Evolutionary conservation across 2,329 filamentous ascomycete species (phyloP).

Genomic region (Fusarium graminum): DNA sequence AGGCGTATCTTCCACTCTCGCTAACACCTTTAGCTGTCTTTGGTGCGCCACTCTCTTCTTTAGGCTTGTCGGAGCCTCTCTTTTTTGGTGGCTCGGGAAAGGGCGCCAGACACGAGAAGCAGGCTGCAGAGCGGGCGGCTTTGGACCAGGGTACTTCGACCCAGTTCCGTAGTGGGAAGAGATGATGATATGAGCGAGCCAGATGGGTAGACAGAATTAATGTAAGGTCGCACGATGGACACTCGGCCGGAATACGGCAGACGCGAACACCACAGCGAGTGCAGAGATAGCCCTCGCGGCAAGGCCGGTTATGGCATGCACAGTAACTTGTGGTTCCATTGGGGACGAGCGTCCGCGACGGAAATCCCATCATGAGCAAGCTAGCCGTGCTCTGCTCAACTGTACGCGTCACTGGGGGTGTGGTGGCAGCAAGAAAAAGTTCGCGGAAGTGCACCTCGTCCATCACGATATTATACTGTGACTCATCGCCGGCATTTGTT

Average conservation of each 20-base stretch:
- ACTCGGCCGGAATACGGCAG: constrained; percentile 89
- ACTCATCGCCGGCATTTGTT: constrained; percentile 84
- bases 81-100: constrained; percentile 70
- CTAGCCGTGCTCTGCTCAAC: constrained; percentile 69
- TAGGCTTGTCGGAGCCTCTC: constrained; percentile 40
- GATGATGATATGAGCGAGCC: constrained; percentile 91
- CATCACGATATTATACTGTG: constrained; percentile 84
- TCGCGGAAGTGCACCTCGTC: constrained; percentile 84
- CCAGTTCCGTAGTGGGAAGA: constrained; percentile 93
- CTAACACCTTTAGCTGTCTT: constrained; percentile 73
- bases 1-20: constrained; percentile 90
- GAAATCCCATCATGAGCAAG: constrained; percentile 98
- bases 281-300: constrained; percentile 88
- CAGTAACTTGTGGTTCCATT: constrained; percentile 78
- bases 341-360: constrained; percentile 82
- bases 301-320: constrained; percentile 88
- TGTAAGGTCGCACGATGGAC: constrained; percentile 90
- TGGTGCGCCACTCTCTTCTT: constrained; percentile 39
- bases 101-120: constrained; percentile 79
- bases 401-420: constrained; percentile 84
- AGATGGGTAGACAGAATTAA: constrained; percentile 94
- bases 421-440: constrained; percentile 88
- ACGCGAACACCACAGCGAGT: constrained; percentile 90
- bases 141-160: constrained; percentile 86
- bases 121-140: constrained; percentile 72